Evolutionary conservation across 2,329 filamentous ascomycete genomes (phyloP), one percentile per base, ranked within the genome.

Genomic region (Nemania abortiva): DNA sequence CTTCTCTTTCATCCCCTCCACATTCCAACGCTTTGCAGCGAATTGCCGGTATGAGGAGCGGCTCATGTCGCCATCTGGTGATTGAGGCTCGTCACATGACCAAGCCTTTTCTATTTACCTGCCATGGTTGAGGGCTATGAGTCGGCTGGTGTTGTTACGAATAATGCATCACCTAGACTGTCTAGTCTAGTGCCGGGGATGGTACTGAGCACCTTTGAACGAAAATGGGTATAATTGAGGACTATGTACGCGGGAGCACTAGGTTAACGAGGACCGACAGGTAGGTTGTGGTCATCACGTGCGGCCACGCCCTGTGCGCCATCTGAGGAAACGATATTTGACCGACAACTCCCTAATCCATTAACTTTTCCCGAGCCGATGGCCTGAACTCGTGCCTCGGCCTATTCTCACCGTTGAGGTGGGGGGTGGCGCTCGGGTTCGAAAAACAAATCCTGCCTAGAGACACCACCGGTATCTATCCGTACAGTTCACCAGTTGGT

Each of bases 181-280:
- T 39, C 18, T 6, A 34, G n/a, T 5, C 2, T 9, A 37, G 20
- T 37, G 2, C 2, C 6, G 18, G 24, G 22, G 29, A 50, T 20
- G n/a, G 15, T n/a, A 7, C 27, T 11, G 3, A 2, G 15, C n/a
- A 15, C 7, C n/a, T 29, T 24, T 9, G 22, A 58, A 58, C 37
- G 27, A 63, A 66, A 61, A 58, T 55, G 69, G 69, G 66, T 70
- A 69, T 70, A 70, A 60, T 66, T 49, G 56, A 66, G 50, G 57
- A 63, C 63, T 71, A 69, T 69, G 58, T 71, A 71, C 66, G 59
- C 27, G 54, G 50, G 50, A 63, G 29, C 49, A 57, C 50, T 56
- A 66, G 54, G 20, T 69, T 60, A 29, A 63, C n/a, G 13, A 60
- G 49, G 57, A 34, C 60, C 27, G 34, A 29, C 22, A 45, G 49